Conservation (phyloP, 1,284 basidiomycete species). For the Apiotrichum gamsii region DNA sequence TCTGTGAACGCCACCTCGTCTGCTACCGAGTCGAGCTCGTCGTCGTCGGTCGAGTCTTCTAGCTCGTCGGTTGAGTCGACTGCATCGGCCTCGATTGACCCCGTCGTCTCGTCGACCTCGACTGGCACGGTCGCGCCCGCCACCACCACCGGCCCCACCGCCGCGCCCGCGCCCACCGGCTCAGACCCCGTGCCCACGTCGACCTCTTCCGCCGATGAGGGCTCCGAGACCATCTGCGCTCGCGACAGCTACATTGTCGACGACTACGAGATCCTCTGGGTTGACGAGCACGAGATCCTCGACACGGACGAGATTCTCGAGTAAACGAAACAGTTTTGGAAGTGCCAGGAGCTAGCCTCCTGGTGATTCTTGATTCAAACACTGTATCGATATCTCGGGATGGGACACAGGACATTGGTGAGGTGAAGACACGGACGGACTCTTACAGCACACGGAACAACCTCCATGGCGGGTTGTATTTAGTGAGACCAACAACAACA, state of each 20-base stretch:
- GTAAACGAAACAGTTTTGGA: not conserved
- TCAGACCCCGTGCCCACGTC: not conserved
- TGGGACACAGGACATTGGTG: too few species aligned
- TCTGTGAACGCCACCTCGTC: too few species aligned
- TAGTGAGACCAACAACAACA: too few species aligned
- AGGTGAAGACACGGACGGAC: too few species aligned
- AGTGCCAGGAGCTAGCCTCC: not conserved
- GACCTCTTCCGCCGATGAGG: not conserved
- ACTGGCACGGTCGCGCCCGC: not conserved
- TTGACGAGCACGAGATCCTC: conserved; percentile 27
- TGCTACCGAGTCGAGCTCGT: not conserved
- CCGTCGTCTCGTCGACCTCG: not conserved
- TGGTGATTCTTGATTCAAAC: not conserved
- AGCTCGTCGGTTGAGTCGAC: conserved; percentile 2
- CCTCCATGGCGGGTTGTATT: too few species aligned
- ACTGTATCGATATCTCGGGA: not conserved
- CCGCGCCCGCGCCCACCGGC: not conserved
- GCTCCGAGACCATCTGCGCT: conserved; percentile 6
- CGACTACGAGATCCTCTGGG: conserved; percentile 35
- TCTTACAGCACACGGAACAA: too few species aligned
- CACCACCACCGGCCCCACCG: not conserved
- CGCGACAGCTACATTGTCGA: conserved; percentile 17
- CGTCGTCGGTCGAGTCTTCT: not conserved
- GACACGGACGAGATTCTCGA: conserved; percentile 20
- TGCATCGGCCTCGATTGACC: conserved; percentile 3